Conservation (phyloP, 2,329 filamentous ascomycete genomes). For the Ascochyta viciae-villosae region DNA sequence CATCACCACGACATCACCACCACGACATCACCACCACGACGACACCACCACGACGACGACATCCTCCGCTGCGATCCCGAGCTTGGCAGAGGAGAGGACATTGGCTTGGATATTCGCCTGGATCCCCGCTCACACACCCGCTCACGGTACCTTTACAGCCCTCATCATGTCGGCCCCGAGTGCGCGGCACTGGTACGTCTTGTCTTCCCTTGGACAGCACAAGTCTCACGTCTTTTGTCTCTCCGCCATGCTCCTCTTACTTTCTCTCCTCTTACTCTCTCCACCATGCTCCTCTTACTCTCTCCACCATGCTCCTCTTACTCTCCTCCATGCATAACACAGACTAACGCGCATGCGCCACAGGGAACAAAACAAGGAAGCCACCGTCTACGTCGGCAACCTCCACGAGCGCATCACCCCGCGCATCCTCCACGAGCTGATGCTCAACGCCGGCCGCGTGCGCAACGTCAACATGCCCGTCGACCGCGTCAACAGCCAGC, state of each 20-base stretch:
- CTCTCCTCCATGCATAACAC: too few relatives aligned
- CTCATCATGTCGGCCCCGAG: constrained; percentile 63
- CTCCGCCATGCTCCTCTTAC: too few relatives aligned
- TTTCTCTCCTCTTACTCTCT: too few relatives aligned
- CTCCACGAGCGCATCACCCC: constrained; percentile 96
- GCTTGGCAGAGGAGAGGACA: too few relatives aligned
- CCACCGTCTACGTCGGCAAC: constrained; percentile 97
- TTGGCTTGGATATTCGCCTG: too few relatives aligned
- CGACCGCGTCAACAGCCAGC: constrained; percentile 94
- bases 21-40: not conserved
- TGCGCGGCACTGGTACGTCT: constrained; percentile 75
- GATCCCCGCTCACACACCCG: too few relatives aligned
- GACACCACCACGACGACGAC: not conserved
- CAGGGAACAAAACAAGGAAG: constrained; percentile 90
- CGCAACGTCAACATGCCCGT: constrained; percentile 98
- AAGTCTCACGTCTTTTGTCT: too few relatives aligned
- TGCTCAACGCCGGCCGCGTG: constrained; percentile 96
- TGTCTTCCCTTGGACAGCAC: too few relatives aligned
- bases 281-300: too few relatives aligned
- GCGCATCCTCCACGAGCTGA: constrained; percentile 92
- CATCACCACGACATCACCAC: constrained; percentile 6
- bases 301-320: too few relatives aligned
- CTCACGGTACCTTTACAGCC: not conserved
- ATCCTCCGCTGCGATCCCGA: too few relatives aligned
- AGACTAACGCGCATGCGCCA: constrained; percentile 27